Evolutionary conservation across 1,139 yeast genomes (phyloP).

Genomic region (Chernovozyma sophiae-reginae): DNA sequence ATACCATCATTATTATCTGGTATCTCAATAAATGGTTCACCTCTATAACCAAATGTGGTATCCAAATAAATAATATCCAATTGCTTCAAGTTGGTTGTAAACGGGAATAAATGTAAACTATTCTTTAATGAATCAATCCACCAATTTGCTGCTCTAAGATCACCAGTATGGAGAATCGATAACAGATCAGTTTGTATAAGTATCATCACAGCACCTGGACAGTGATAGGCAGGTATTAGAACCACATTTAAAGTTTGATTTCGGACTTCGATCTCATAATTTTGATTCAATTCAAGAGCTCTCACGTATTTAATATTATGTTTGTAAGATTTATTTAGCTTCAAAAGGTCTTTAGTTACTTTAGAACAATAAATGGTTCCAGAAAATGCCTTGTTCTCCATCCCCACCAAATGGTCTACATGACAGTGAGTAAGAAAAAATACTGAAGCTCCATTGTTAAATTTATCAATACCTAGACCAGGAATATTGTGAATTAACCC

Average conservation of each 20-base stretch:
- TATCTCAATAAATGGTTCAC: conserved; percentile 46
- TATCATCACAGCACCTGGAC: conserved; percentile 62
- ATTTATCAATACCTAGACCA: conserved; percentile 39
- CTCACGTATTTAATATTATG: conserved; percentile 19
- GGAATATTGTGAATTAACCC: conserved; percentile 35
- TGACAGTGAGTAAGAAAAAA: conserved; percentile 54
- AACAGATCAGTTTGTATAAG: conserved; percentile 34
- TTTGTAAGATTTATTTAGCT: conserved; percentile 20
- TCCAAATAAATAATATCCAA: conserved; percentile 53
- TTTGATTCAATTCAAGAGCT: conserved; percentile 21
- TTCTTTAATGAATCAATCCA: conserved; percentile 38
- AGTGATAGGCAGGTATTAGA: conserved; percentile 48
- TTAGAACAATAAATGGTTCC: conserved; percentile 49
- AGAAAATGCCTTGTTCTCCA: conserved; percentile 33
- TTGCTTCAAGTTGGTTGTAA: conserved; percentile 25
- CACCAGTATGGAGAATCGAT: conserved; percentile 54
- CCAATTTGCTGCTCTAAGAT: conserved; percentile 55
- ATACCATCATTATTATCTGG: conserved; percentile 43
- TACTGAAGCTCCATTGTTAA: conserved; percentile 25
- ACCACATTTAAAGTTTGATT: conserved; percentile 18
- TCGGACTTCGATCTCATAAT: conserved; percentile 16
- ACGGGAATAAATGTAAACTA: conserved; percentile 43
- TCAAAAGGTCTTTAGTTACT: conserved; percentile 37
- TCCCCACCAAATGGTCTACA: conserved; percentile 52
- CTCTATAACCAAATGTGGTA: conserved; percentile 51